Evolutionary conservation across 306 rosid genomes (phyloP), one percentile per base, ranked within the genome.

Genomic region (Hippophae rhamnoides): DNA sequence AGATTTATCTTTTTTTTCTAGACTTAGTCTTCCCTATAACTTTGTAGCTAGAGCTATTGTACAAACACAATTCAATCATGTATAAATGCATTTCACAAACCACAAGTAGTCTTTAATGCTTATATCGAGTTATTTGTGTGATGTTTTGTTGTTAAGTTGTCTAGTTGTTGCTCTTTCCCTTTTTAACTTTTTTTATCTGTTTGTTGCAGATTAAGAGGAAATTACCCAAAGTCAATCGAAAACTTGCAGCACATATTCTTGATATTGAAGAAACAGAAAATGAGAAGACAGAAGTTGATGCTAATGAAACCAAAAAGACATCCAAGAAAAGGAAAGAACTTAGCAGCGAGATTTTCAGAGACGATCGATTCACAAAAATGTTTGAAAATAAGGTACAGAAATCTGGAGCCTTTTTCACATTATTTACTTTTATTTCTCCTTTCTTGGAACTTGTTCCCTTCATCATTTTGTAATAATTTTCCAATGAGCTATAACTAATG

Each of bases 191-290:
- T 9, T 27, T 49, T 70, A 50, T 67, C 43, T 51, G 55, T 62
- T 31, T 71, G 58, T 52, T 81, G 72, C 82, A 92, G 98, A 72
- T 82, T 41, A 83, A 70, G 79, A 85, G 68, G 74, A 87, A 81
- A 74, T 58, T 92, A 60, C 98, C 98, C 67, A 85, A 83, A 67
- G 84, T 87, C 56, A 92, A 92, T 63, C 79, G 84, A 66, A 55
- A 44, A 31, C 81, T 85, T 44, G 98, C 95, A 50, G 75, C 76
- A 61, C 86, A 78, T 60, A 81, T 90, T 55, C 72, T 81, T 23
- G 83, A 79, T 61, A 58, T 52, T 48, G 97, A 83, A 72, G 92
- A 79, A 62, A 73, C 65, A 60, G 89, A 74, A 57, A 67, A 65
- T 50, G 94, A 81, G 60, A 74, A 70, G 54, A 71, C 41, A 69